Percentiles rank a stretch among this genome's conserved stretches.
Conservation (phyloP, 345 rosid species). For the Camelina laxa region DNA sequence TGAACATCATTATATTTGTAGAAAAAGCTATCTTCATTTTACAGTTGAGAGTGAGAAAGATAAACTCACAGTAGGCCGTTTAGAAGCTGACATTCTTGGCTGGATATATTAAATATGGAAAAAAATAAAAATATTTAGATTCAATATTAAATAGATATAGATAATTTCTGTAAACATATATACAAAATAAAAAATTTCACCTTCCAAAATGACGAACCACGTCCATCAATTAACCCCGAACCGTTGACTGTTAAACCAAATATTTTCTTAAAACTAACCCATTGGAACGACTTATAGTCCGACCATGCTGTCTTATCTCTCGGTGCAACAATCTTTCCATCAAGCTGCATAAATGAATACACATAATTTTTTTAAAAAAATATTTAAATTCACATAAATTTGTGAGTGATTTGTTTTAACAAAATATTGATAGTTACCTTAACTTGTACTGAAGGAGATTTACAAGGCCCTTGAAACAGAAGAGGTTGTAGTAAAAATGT, state of each 20-base stretch:
- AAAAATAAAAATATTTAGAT: not conserved
- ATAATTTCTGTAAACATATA: not conserved
- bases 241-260: slow-evolving; percentile 17
- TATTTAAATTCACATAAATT: not conserved
- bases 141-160: not conserved
- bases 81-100: not conserved
- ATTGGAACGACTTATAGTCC: not conserved
- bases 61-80: slow-evolving; percentile 38
- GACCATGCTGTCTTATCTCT: slow-evolving; percentile 26
- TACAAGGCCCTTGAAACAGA: slow-evolving; percentile 57
- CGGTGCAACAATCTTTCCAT: slow-evolving; percentile 33
- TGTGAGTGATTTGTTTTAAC: not conserved
- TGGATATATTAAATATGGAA: not conserved
- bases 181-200: not conserved
- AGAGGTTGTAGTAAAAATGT: slow-evolving; percentile 53
- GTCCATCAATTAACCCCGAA: slow-evolving; percentile 34
- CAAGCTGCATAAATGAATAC: slow-evolving; percentile 1
- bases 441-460: slow-evolving; percentile 33
- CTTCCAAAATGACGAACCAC: slow-evolving; percentile 41
- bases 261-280: slow-evolving; percentile 6
- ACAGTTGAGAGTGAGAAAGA: not conserved
- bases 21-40: not conserved
- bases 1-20: not conserved
- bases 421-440: slow-evolving; percentile 39
- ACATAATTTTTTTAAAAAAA: not conserved